Base-by-base conservation (phyloP, 495 filamentous ascomycete genomes). In the Hypomontagnella submonticulosa region DNA sequence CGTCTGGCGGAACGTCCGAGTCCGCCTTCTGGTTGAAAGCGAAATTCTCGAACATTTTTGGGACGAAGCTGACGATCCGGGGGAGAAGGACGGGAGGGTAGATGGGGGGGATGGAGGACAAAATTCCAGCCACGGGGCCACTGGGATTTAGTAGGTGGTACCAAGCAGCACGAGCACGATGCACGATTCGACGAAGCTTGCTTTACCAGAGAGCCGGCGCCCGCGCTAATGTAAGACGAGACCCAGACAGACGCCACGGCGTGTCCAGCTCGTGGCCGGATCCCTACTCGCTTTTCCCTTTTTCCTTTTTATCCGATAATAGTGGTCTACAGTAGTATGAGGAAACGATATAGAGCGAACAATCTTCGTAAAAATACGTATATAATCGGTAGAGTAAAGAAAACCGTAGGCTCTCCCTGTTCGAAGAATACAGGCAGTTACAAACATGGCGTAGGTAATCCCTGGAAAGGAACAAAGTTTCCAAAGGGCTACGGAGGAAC, bases 201-300 rank as follows among this genome's bases (percentile, higher is more conserved):
- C 56, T 56, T 63, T 69, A 69, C 60, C 60, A 63, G 16, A 32
- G 33, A 52, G 55, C 60, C 66, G 66, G 66, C 60, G 37, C 54
- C n/a, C 50, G 56, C 66, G 55, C 66, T 69, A 63, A 59, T 59
- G 66, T 69, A 69, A 56, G 66, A 63, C 59, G 63, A 56, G 66
- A 63, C 59, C 54, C 50, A 63, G 27, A 42, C 16, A 57, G 56
- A 50, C 48, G 66, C 66, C 60, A 63, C 66, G 66, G 44, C 44
- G 59, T 63, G 56, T 57, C 36, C 18, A 48, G 50, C 66, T 60
- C 66, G 66, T 69, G 66, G 66, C 43, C 59, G 55, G 34, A 63
- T 16, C 47, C 59, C 48, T 55, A 54, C n/a, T 7, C 4, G 34
- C 13, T n/a, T 36, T 33, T 30, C 42, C 27, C 11, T 43, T 43